Conservation (phyloP, 2,329 filamentous ascomycete species). For the Hypoxylon sp. region DNA sequence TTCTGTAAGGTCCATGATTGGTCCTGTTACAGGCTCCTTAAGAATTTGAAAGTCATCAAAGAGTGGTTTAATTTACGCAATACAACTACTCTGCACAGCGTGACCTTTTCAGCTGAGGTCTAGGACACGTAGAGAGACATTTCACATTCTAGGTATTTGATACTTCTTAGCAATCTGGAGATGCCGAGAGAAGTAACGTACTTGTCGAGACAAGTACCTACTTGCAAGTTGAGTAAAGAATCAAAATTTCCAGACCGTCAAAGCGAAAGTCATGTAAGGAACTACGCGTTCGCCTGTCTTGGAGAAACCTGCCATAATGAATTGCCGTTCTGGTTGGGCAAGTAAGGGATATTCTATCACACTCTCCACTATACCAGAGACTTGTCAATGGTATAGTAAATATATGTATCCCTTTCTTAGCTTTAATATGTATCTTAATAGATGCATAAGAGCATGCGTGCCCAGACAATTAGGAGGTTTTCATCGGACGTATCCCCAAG, state of each 20-base stretch:
- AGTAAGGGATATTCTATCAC: background rate
- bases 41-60: background rate
- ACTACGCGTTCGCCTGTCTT: background rate
- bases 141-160: background rate
- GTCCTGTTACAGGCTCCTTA: background rate
- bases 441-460: background rate
- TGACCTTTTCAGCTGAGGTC: background rate
- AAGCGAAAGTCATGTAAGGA: background rate
- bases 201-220: background rate
- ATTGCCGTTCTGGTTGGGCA: background rate
- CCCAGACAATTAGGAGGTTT: background rate
- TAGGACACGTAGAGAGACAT: background rate
- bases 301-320: background rate
- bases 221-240: background rate
- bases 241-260: background rate
- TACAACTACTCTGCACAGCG: background rate
- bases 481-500: background rate
- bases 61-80: background rate
- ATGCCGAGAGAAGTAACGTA: background rate
- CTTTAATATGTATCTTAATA: background rate
- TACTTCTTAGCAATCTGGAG: background rate
- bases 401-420: constrained; percentile 1
- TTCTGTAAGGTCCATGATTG: background rate
- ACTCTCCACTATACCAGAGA: background rate
- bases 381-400: background rate